These are phyloP conservation scores for Nidula niveotomentosa DNA, from an alignment of 1,284 basidiomycete genomes.

Conservation along the genomic window DNA sequence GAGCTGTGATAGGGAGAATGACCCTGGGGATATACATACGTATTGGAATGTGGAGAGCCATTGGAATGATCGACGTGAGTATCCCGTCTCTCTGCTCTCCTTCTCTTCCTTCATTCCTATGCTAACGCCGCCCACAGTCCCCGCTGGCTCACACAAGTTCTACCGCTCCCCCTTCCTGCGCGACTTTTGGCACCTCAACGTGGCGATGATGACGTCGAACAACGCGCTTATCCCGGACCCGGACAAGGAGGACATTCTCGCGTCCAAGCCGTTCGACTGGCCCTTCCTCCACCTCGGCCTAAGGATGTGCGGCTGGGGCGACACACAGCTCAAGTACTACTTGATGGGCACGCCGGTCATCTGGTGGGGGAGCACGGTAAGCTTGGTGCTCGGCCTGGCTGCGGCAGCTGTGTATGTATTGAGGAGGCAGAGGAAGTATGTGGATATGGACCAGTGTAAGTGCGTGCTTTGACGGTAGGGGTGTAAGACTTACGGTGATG, in stretches of 20 bases:
- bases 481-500: constrained; percentile 9
- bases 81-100: constrained; percentile 1
- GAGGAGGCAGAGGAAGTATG: constrained; percentile 85
- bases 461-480: constrained; percentile 12
- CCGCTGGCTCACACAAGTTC: constrained; percentile 77
- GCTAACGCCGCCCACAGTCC: constrained; percentile 51
- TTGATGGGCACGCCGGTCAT: constrained; percentile 90
- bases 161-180: constrained; percentile 93
- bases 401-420: constrained; percentile 74
- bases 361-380: constrained; percentile 84
- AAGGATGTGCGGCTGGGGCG: constrained; percentile 98
- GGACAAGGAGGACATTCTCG: constrained; percentile 97
- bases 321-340: constrained; percentile 75
- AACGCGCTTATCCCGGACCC: constrained; percentile 97
- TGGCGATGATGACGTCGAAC: constrained; percentile 99
- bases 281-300: constrained; percentile 87
- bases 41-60: constrained; percentile 99
- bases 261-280: constrained; percentile 93
- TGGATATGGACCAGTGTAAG: constrained; percentile 86
- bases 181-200: constrained; percentile 98
- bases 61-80: constrained; percentile 90
- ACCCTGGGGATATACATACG: constrained; percentile 82
- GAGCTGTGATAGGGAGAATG: constrained; percentile 88
- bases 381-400: constrained; percentile 58
- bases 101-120: not conserved